phyloP scores from a whole-genome alignment of 2,329 filamentous ascomycete species.

The Orbilia quercus region DNA sequence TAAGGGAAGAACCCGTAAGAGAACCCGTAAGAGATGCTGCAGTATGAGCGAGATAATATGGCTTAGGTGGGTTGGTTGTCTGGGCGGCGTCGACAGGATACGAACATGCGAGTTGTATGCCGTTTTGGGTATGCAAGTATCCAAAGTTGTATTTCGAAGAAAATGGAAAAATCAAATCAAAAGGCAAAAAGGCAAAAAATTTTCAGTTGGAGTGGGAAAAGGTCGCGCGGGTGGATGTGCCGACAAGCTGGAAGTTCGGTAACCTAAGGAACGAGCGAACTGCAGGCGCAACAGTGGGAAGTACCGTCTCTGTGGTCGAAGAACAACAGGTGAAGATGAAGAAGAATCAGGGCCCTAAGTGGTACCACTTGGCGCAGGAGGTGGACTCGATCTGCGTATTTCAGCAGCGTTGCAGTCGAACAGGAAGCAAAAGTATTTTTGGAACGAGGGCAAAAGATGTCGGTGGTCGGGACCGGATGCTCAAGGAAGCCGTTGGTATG shows the following conservation, averaged over 20 bases:
- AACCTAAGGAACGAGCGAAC: conserved; percentile 45
- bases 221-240: conserved; percentile 25
- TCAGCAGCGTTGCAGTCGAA: conserved; percentile 24
- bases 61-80: conserved; percentile 41
- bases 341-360: no score
- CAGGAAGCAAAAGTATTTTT: conserved; percentile 38
- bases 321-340: conserved; percentile 7
- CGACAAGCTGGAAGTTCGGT: conserved; percentile 41
- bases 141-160: no score
- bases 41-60: conserved; percentile 56
- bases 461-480: conserved; percentile 47
- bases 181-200: conserved; percentile 10
- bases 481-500: conserved; percentile 30
- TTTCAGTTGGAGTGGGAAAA: conserved; percentile 1
- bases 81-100: conserved; percentile 38
- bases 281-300: conserved; percentile 5
- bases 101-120: conserved; percentile 39
- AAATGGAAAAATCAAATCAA: conserved; percentile 27
- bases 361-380: conserved; percentile 1
- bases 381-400: conserved; percentile 53
- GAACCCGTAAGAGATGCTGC: conserved; percentile 38
- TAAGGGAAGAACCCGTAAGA: conserved; percentile 24
- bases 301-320: conserved; percentile 2
- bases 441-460: conserved; percentile 41
- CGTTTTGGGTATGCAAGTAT: conserved; percentile 45